Evolutionary conservation across 352 stramenopile species (phyloP).

Genomic region (Globisporangium nunn): DNA sequence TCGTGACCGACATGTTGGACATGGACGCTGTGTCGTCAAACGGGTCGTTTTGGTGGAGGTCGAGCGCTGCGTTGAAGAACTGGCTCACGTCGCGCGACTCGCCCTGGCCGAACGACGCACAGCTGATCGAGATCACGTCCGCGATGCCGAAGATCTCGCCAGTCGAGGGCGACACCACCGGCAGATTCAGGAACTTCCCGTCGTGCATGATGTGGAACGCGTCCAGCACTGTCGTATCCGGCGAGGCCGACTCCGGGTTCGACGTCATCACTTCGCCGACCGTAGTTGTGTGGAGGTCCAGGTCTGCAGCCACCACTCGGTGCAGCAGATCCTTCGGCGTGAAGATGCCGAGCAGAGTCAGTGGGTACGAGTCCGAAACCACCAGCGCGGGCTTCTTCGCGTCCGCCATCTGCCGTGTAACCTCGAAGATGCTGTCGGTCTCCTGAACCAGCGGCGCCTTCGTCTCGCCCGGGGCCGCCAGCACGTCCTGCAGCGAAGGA

Average conservation of each 20-base stretch:
- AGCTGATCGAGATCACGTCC: conserved; percentile 75
- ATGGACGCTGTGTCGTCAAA: conserved; percentile 42
- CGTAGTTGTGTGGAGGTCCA: conserved; percentile 83
- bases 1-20: conserved; percentile 42
- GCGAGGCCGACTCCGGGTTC: conserved; percentile 91
- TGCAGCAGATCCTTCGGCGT: conserved; percentile 97
- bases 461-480: conserved; percentile 54
- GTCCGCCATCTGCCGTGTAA: conserved; percentile 70
- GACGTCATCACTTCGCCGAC: conserved; percentile 93
- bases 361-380: conserved; percentile 47
- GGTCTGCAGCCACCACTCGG: conserved; percentile 89
- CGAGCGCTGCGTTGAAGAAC: conserved; percentile 75
- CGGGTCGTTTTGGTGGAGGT: conserved; percentile 51
- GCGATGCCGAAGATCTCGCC: conserved; percentile 75
- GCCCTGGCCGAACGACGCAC: conserved; percentile 60
- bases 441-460: conserved; percentile 67
- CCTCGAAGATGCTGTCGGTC: conserved; percentile 63
- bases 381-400: conserved; percentile 74
- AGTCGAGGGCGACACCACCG: conserved; percentile 83
- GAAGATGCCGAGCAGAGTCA: conserved; percentile 93
- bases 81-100: conserved; percentile 71
- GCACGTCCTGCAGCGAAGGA: conserved; percentile 69
- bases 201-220: conserved; percentile 98
- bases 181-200: conserved; percentile 95
- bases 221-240: conserved; percentile 93